Evolutionary conservation across 2,329 filamentous ascomycete species (phyloP).

Genomic region (Didymellaceae sp.): DNA sequence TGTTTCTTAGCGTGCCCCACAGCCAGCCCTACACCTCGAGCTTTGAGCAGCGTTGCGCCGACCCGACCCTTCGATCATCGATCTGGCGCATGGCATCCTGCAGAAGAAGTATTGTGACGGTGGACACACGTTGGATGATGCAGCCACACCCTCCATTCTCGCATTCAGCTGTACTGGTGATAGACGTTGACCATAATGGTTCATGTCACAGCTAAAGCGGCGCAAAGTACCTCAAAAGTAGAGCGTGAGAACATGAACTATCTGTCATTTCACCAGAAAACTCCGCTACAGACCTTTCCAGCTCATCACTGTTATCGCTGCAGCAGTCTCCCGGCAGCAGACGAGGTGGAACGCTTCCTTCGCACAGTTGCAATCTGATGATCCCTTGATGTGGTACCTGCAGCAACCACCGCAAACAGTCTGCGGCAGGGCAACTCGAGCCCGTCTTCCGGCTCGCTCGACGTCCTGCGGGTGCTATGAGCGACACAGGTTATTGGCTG

Average conservation of each 20-base stretch:
- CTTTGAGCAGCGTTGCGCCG: constrained; percentile 6
- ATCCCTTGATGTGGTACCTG: constrained; percentile 29
- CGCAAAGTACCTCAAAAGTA: no score
- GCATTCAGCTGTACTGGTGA: no score
- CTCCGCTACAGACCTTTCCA: no score
- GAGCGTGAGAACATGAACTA: no score
- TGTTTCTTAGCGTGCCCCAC: constrained; percentile 8
- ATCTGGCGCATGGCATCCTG: background rate
- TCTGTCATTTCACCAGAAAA: no score
- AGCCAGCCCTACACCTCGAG: constrained; percentile 19
- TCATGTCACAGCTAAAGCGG: background rate
- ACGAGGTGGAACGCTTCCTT: constrained; percentile 2
- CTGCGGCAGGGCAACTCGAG: constrained; percentile 12
- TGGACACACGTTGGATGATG: background rate
- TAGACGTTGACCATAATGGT: no score
- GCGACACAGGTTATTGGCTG: constrained; percentile 36
- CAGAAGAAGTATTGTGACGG: background rate
- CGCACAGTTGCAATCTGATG: constrained; percentile 5
- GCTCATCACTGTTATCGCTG: no score
- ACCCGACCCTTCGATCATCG: background rate
- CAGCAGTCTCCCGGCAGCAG: constrained; percentile 3
- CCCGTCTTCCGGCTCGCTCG: constrained; percentile 14
- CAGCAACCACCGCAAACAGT: constrained; percentile 25
- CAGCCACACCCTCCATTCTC: no score
- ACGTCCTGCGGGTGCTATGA: constrained; percentile 27